Percentiles rank a stretch among this genome's conserved stretches.
These are phyloP conservation scores for Pestalotiopsis sp. DNA, from an alignment of 2,329 filamentous ascomycete species.

Conservation along the genomic window DNA sequence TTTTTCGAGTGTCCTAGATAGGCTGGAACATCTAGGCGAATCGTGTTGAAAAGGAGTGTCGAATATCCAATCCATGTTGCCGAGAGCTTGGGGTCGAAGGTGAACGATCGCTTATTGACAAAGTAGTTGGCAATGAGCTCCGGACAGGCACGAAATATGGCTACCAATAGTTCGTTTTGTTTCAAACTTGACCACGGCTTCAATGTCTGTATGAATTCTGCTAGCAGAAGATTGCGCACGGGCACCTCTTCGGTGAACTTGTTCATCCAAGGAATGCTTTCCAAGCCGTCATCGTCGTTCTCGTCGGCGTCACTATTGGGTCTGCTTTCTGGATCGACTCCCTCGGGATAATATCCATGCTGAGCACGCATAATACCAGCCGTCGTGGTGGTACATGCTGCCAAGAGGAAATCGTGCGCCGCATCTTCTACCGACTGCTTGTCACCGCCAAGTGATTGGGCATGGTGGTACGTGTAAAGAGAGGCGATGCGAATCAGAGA, in stretches of 20 bases:
- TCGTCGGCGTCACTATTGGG: constrained; percentile 42
- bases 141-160: constrained; percentile 78
- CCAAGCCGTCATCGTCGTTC: constrained; percentile 64
- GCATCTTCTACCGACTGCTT: constrained; percentile 58
- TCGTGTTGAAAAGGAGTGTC: constrained; percentile 79
- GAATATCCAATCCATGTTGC: constrained; percentile 95
- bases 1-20: constrained; percentile 68
- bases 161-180: constrained; percentile 78
- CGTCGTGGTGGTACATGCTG: constrained; percentile 70
- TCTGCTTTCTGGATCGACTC: constrained; percentile 53
- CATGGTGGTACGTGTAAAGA: constrained; percentile 65
- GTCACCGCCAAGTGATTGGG: constrained; percentile 33
- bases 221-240: constrained; percentile 77
- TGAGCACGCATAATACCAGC: constrained; percentile 76
- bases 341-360: constrained; percentile 81
- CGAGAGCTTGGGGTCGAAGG: constrained; percentile 87
- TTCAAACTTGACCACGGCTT: constrained; percentile 79
- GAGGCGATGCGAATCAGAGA: constrained; percentile 71
- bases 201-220: constrained; percentile 75
- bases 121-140: constrained; percentile 91
- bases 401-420: constrained; percentile 73
- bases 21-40: constrained; percentile 71
- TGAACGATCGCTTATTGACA: constrained; percentile 73
- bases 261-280: constrained; percentile 69
- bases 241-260: constrained; percentile 66